Conservation (phyloP, 495 filamentous ascomycete species). For the Penicillium maclennaniae region DNA sequence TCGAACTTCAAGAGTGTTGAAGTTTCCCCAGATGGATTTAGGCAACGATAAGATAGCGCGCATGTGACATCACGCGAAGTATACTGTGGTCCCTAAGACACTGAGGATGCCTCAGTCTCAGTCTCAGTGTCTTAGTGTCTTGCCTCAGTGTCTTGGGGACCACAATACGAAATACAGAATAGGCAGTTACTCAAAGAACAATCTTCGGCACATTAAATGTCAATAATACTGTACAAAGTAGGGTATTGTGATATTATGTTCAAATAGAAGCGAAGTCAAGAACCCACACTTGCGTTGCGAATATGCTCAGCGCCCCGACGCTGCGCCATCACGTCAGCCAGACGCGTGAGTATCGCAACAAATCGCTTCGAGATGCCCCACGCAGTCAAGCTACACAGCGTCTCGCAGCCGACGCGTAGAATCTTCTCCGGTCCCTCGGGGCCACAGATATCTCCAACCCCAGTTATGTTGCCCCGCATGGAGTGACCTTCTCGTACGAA, state of each 20-base stretch:
- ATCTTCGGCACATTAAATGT: not conserved
- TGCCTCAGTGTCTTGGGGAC: too few relatives aligned
- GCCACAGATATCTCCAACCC: slow-evolving; percentile 48
- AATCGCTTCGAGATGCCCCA: slow-evolving; percentile 40
- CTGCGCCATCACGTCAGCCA: slow-evolving; percentile 24
- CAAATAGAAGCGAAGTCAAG: slow-evolving; percentile 4
- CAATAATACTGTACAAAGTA: not conserved
- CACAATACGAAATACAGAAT: not conserved
- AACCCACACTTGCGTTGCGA: not conserved
- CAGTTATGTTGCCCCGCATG: slow-evolving; percentile 46
- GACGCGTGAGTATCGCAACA: slow-evolving; percentile 27
- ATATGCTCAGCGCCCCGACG: slow-evolving; percentile 3
- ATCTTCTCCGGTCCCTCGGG: slow-evolving; percentile 40
- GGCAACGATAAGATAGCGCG: slow-evolving; percentile 33
- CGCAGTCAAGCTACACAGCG: slow-evolving; percentile 31
- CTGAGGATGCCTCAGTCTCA: too few relatives aligned
- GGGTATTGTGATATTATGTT: not conserved
- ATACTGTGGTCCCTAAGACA: too few relatives aligned
- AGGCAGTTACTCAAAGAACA: too few relatives aligned
- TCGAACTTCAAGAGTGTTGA: slow-evolving; percentile 19
- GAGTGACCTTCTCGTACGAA: slow-evolving; percentile 47
- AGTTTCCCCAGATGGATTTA: slow-evolving; percentile 24
- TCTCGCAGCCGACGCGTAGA: slow-evolving; percentile 40
- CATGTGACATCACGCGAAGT: slow-evolving; percentile 14
- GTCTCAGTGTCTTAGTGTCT: too few relatives aligned